Conservation (phyloP, 345 rosid species). For the Iberis pinnata region DNA sequence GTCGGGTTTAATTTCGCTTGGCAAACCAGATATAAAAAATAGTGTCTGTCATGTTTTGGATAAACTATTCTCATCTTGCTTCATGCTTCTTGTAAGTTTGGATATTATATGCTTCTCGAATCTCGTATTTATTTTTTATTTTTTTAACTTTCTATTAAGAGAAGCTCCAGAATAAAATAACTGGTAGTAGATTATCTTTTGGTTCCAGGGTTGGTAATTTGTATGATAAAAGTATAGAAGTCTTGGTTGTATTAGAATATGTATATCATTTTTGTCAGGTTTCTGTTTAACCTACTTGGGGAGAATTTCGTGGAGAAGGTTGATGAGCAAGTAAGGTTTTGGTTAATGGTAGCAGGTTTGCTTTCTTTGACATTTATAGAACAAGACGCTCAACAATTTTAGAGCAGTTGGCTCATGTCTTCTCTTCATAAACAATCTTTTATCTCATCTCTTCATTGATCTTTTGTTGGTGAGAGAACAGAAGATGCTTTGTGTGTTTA, state of each 20-base stretch:
- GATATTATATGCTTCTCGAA: background rate
- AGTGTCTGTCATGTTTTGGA: background rate
- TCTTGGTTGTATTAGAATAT: background rate
- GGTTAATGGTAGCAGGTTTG: constrained; percentile 43
- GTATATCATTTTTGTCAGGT: constrained; percentile 18
- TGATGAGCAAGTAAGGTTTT: constrained; percentile 27
- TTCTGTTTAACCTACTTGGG: constrained; percentile 30
- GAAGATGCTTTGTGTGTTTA: constrained; percentile 39
- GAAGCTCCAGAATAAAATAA: too few relatives aligned
- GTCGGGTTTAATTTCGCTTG: too few relatives aligned
- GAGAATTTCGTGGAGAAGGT: constrained; percentile 23
- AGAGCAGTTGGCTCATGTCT: constrained; percentile 44
- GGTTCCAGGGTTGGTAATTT: constrained; percentile 20
- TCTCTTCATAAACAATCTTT: constrained; percentile 15
- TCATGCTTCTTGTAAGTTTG: background rate
- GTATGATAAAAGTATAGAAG: constrained; percentile 18
- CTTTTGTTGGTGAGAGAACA: constrained; percentile 19
- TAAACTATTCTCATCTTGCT: background rate
- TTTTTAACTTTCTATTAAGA: too few relatives aligned
- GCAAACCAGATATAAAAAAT: too few relatives aligned
- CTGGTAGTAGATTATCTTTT: background rate
- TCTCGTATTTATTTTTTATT: too few relatives aligned
- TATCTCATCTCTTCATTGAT: constrained; percentile 1
- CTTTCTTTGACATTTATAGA: constrained; percentile 32
- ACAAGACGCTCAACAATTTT: constrained; percentile 46